Conservation (phyloP, 2,329 filamentous ascomycete species). For the Hirsutella rhossiliensis region DNA sequence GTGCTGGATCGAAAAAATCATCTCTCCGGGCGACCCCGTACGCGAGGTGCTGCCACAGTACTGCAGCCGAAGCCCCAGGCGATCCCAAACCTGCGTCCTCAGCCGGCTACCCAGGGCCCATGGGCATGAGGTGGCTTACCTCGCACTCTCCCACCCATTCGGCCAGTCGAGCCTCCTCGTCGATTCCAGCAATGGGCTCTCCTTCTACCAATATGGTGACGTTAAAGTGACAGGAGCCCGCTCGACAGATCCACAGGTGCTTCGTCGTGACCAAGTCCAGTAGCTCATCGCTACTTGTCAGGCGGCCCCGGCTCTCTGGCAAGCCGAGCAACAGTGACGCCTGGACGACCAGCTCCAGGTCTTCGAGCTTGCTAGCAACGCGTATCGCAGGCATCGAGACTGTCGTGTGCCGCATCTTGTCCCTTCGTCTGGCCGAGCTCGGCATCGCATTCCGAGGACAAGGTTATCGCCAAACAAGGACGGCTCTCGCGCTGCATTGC, state of each 20-base stretch:
- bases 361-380: slow-evolving; percentile 9
- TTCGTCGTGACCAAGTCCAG: slow-evolving; percentile 7
- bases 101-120: neutral
- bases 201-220: slow-evolving; percentile 13
- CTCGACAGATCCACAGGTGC: slow-evolving; percentile 21
- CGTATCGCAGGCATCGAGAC: slow-evolving; percentile 14
- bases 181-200: slow-evolving; percentile 5
- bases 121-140: slow-evolving; percentile 8
- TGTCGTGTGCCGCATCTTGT: slow-evolving; percentile 3
- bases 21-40: slow-evolving; percentile 6
- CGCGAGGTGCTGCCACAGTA: slow-evolving; percentile 2
- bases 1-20: slow-evolving; percentile 24
- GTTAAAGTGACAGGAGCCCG: slow-evolving; percentile 15
- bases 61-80: slow-evolving; percentile 16
- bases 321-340: slow-evolving; percentile 15
- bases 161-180: slow-evolving; percentile 5
- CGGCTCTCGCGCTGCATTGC: too few species aligned
- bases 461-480: too few species aligned
- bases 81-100: slow-evolving; percentile 16
- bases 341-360: slow-evolving; percentile 12
- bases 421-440: neutral
- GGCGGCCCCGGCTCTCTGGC: slow-evolving; percentile 4
- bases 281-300: slow-evolving; percentile 13
- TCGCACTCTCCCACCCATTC: slow-evolving; percentile 12
- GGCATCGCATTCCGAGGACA: too few species aligned